Base-by-base conservation (phyloP, 108 stramenopile species). In the Cyclotella kingstonii region DNA sequence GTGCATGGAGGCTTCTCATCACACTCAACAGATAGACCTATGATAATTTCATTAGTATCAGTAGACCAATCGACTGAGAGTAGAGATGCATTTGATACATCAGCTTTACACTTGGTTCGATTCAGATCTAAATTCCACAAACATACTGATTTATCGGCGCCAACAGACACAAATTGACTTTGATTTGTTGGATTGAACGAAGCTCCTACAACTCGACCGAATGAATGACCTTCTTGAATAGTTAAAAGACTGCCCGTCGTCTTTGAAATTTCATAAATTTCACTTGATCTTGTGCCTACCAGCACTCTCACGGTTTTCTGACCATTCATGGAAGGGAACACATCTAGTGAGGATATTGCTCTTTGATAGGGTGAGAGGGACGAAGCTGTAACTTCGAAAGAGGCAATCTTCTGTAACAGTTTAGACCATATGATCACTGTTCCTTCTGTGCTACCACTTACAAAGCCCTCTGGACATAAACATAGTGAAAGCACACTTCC, bases 121-220 rank as follows among this genome's bases (percentile, higher is more conserved):
- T 72, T 76, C 4, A 71, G 41, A 10, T 57, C 28, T 4, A 75
- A 36, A 31, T 58, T 63, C 86, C 86, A 87, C 8, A 87, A 17
- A 7, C 81, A 44, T 27, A 87, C 31, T 26, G 60, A 66, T 34
- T 51, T 54, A 54, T 85, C 87, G 45, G 82, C 83, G 3, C 87
- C 87, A n/a, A 78, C 73, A 12, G 87, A 84, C 60, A 54, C 74
- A 50, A 63, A 85, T 33, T 86, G 78, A 14, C 43, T 26, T 41
- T 57, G 40, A 39, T 41, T 57, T 5, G 12, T 42, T 42, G 54
- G 54, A 56, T 56, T 25, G 19, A 56, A 23, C 6, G 22, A 38
- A 17, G 19, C 54, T 3, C 5, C 54, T 25, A 25, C 11, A 4
- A 56, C 54, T 2, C 41, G 23, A 19, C 56, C 41, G 14, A 27